Conservation (phyloP, 805 yeast genomes). For the Sugiyamaella floridensis region DNA sequence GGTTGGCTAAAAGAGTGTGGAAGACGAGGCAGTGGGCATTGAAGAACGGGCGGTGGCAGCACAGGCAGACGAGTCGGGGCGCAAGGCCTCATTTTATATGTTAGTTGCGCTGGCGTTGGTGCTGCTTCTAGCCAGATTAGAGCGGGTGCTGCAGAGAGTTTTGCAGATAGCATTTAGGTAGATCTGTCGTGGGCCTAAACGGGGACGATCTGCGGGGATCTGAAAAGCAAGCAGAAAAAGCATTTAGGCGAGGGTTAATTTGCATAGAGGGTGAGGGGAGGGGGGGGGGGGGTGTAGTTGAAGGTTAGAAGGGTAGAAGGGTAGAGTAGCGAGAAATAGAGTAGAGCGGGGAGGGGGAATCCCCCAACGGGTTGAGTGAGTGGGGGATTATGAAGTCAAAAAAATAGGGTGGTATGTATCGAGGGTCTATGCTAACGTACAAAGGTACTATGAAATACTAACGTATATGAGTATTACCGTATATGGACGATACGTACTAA, state of each 20-base stretch:
- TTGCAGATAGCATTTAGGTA: neutral
- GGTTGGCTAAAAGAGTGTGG: neutral
- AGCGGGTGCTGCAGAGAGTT: neutral
- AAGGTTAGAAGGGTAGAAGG: no score
- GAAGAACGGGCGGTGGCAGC: neutral
- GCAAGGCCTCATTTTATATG: neutral
- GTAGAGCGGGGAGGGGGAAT: no score
- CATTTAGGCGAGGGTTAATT: neutral
- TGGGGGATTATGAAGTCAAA: no score
- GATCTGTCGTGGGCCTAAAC: neutral
- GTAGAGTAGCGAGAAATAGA: no score
- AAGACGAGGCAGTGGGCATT: neutral
- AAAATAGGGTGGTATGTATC: no score
- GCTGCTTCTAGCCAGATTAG: neutral
- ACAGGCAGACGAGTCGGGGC: neutral
- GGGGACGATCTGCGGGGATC: neutral
- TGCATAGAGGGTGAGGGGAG: no score
- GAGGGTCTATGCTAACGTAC: no score
- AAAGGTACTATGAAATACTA: no score
- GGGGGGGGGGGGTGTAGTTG: no score
- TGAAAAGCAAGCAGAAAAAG: neutral
- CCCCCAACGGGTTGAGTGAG: no score
- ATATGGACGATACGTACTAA: no score
- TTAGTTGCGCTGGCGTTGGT: neutral
- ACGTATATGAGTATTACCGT: no score